phyloP scores from a whole-genome alignment of 495 filamentous ascomycete species.

The Hypoxylon intermedium region DNA sequence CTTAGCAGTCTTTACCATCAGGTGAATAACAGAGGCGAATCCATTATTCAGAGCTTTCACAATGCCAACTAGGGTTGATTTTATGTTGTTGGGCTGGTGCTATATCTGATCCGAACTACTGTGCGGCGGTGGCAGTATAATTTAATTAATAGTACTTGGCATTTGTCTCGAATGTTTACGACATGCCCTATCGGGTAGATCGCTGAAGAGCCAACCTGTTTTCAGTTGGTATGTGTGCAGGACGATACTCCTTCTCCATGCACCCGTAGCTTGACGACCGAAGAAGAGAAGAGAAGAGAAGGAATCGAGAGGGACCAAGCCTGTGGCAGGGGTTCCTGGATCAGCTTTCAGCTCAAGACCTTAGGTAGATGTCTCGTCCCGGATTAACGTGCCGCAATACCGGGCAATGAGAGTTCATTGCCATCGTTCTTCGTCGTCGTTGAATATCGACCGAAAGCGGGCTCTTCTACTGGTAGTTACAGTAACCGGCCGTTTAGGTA shows the following conservation, averaged over 20 bases:
- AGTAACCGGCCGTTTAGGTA: too few species aligned
- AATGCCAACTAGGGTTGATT: conserved; percentile 12
- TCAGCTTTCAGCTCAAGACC: conserved; percentile 15
- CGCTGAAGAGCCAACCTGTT: neutral
- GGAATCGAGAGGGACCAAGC: conserved; percentile 2
- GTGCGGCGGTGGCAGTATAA: conserved; percentile 22
- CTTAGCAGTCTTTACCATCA: conserved; percentile 15
- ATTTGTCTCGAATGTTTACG: conserved; percentile 13
- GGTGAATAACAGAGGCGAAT: conserved; percentile 15
- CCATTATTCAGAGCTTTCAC: conserved; percentile 32
- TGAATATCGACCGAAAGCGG: conserved; percentile 11
- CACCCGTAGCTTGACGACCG: neutral
- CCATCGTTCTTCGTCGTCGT: too few species aligned
- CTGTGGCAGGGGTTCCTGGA: conserved; percentile 8
- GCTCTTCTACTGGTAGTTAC: too few species aligned
- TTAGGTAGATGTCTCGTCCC: conserved; percentile 20
- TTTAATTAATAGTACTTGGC: conserved; percentile 38
- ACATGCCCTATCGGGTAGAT: conserved; percentile 30
- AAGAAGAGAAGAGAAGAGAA: conserved; percentile 8
- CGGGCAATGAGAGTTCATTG: conserved; percentile 21
- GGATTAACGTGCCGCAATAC: conserved; percentile 31
- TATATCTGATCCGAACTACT: conserved; percentile 34
- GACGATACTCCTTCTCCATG: neutral
- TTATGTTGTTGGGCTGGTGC: conserved; percentile 30
- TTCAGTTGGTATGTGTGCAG: neutral